phyloP scores from a whole-genome alignment of 2,329 filamentous ascomycete species.

The Cladophialophora yegresii region DNA sequence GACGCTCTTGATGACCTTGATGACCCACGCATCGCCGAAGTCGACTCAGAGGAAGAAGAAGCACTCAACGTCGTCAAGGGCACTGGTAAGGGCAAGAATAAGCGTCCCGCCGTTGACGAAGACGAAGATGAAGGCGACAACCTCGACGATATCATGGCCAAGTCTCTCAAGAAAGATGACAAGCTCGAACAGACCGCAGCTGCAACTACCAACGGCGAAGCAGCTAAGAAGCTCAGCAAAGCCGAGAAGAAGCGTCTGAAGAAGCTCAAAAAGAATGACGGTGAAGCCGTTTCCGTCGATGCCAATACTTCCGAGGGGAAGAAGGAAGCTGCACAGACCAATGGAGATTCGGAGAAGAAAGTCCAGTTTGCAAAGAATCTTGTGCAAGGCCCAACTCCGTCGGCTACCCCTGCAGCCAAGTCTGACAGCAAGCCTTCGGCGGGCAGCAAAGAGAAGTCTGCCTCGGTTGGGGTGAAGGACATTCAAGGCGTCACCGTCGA shows the following conservation, averaged over 20 bases:
- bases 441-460: conserved; percentile 52
- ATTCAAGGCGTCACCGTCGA: conserved; percentile 90
- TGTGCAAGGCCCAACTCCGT: conserved; percentile 88
- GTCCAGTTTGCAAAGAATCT: conserved; percentile 99
- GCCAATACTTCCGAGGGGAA: conserved; percentile 54
- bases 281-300: conserved; percentile 65
- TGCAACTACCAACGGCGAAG: conserved; percentile 53
- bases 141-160: conserved; percentile 83
- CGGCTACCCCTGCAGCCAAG: conserved; percentile 51
- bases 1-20: conserved; percentile 78
- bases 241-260: conserved; percentile 98
- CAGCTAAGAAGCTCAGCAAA: conserved; percentile 77
- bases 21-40: conserved; percentile 79
- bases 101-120: conserved; percentile 75
- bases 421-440: conserved; percentile 41
- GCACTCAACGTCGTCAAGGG: conserved; percentile 51
- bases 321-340: conserved; percentile 58
- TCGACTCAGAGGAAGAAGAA: conserved; percentile 74
- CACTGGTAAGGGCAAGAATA: conserved; percentile 75
- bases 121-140: conserved; percentile 55
- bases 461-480: conserved; percentile 69
- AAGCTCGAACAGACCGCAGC: conserved; percentile 31
- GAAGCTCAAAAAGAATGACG: conserved; percentile 98
- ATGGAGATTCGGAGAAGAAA: conserved; percentile 69
- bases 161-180: conserved; percentile 60